Evolutionary conservation across 2,329 filamentous ascomycete species (phyloP).

Genomic region (Microcyclospora pomicola): DNA sequence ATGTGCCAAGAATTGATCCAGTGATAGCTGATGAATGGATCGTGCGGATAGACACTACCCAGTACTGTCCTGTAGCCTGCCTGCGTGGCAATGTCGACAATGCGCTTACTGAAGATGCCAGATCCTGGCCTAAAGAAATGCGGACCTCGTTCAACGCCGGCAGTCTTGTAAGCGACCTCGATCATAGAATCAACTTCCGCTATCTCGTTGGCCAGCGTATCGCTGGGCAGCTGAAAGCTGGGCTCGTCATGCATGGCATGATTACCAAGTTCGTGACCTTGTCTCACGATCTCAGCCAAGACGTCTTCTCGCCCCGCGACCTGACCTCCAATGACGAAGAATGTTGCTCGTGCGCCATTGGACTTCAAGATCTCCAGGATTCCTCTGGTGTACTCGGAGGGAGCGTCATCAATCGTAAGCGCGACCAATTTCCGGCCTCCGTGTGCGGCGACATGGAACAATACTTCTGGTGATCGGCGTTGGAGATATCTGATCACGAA

Average conservation of each 20-base stretch:
- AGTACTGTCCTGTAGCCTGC: slow-evolving; percentile 62
- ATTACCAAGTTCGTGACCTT: slow-evolving; percentile 56
- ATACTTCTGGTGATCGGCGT: slow-evolving; percentile 59
- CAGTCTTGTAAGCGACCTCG: slow-evolving; percentile 38
- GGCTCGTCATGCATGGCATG: slow-evolving; percentile 84
- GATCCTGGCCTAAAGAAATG: slow-evolving; percentile 73
- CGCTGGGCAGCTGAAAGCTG: slow-evolving; percentile 45
- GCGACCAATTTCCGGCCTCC: slow-evolving; percentile 52
- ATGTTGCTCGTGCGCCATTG: slow-evolving; percentile 61
- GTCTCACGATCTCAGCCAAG: slow-evolving; percentile 37
- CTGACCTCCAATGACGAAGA: slow-evolving; percentile 79
- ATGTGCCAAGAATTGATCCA: slow-evolving; percentile 64
- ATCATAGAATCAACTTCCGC: slow-evolving; percentile 48
- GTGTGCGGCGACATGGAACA: slow-evolving; percentile 48
- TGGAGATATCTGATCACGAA: slow-evolving; percentile 57
- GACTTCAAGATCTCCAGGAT: slow-evolving; percentile 54
- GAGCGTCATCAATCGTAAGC: slow-evolving; percentile 77
- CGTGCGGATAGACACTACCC: slow-evolving; percentile 77
- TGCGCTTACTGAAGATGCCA: slow-evolving; percentile 62
- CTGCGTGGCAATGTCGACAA: slow-evolving; percentile 46
- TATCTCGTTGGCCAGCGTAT: slow-evolving; percentile 50
- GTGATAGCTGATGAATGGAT: slow-evolving; percentile 64
- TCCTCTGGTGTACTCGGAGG: slow-evolving; percentile 55
- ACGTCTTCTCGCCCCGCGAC: slow-evolving; percentile 40
- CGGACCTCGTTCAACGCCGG: slow-evolving; percentile 30